Percentiles rank a stretch among this genome's conserved stretches.
Conservation (phyloP, 768 basidiomycete species). For the Lactifluus volemus region DNA sequence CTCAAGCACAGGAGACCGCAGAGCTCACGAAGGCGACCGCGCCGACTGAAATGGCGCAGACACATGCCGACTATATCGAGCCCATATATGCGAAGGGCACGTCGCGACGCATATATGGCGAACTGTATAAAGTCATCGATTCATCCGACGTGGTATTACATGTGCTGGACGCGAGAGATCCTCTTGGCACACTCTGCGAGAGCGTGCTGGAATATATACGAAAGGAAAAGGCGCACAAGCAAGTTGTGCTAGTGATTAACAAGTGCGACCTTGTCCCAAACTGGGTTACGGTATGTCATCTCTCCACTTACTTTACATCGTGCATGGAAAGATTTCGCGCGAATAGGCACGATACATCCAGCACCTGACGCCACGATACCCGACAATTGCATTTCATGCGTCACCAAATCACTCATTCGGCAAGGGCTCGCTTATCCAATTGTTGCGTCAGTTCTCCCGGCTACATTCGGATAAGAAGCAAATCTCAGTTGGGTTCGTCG, state of each 20-base stretch:
- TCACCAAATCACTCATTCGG: slow-evolving; percentile 99
- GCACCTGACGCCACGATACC: slow-evolving; percentile 88
- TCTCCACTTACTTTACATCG: background rate
- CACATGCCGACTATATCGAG: slow-evolving; percentile 75
- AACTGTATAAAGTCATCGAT: slow-evolving; percentile 98
- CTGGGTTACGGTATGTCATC: slow-evolving; percentile 88
- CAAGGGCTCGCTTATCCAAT: slow-evolving; percentile 95
- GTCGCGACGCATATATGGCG: slow-evolving; percentile 91
- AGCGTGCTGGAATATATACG: slow-evolving; percentile 86
- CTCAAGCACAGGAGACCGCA: slow-evolving; percentile 30
- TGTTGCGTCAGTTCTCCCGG: slow-evolving; percentile 92
- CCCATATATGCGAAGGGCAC: slow-evolving; percentile 95
- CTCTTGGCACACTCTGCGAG: slow-evolving; percentile 90
- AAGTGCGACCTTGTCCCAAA: slow-evolving; percentile 98
- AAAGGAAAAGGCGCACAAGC: slow-evolving; percentile 97
- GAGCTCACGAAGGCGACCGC: slow-evolving; percentile 41
- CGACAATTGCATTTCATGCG: slow-evolving; percentile 97
- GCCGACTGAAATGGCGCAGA: slow-evolving; percentile 37
- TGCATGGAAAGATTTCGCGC: background rate
- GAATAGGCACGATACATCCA: slow-evolving; percentile 87
- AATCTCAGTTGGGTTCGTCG: slow-evolving; percentile 95
- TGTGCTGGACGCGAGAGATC: slow-evolving; percentile 92
- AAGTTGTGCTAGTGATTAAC: slow-evolving; percentile 93
- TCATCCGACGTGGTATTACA: slow-evolving; percentile 96
- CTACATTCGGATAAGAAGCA: slow-evolving; percentile 99